Evolutionary conservation across 345 rosid genomes (phyloP), one percentile per base, ranked within the genome.

Genomic region (Punica granatum): DNA sequence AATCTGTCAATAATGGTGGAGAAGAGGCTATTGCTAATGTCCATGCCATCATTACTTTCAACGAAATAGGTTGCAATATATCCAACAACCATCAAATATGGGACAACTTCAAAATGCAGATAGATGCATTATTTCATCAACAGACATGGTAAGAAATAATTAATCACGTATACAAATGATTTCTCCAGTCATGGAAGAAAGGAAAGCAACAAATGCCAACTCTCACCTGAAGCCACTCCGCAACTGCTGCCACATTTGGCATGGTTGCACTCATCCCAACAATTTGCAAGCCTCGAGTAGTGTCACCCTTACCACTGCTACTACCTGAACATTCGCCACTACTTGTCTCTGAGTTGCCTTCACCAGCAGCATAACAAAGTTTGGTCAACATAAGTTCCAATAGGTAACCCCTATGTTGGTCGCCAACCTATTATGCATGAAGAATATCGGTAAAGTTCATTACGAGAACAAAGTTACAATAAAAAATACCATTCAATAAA

Each of bases 221-320:
- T 56, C 92, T 86, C 79, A 90, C 97, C 85, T 90, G 98, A 75
- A 90, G 97, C 97, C 97, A 93, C 73, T 93, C 86, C 49, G 98
- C 97, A 83, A 90, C 96, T 65, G 96, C 97, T 70, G 89, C 92
- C 46, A 93, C 92, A 76, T 93, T 93, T 69, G 98, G 98, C 97
- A 93, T 93, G 64, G 98, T 93, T 69, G 97, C 98, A 70, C 98
- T 93, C 98, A 93, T 93, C 69, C 98, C 98, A 73, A 93, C 92
- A 76, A 93, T 93, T 84, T 93, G 98, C 78, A 90, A 72, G 67
- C 97, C 97, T 66, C 81, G 85, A 83, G 80, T 78, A 80, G 90
- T 79, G 77, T 89, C 98, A 73, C 78, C 80, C 83, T 87, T 90
- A 67, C 86, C 83, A 77, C 96, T 85, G 75, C 96, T 89, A 69